phyloP scores from a whole-genome alignment of 2,329 filamentous ascomycete genomes.

The Colletotrichum destructivum region DNA sequence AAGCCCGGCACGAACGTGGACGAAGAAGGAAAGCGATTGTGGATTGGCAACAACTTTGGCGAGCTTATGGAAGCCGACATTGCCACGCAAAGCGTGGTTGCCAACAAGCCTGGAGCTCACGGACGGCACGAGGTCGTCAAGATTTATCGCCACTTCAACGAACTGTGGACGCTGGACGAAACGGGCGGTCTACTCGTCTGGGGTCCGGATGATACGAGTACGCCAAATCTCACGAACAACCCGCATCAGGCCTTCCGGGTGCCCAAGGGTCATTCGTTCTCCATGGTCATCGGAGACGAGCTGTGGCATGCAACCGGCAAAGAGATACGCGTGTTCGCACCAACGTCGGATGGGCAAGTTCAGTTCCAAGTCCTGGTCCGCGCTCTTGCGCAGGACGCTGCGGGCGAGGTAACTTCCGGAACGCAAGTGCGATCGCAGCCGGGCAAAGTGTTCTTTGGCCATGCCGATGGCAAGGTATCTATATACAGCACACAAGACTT shows the following conservation, averaged over 20 bases:
- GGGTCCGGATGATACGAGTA: constrained; percentile 80
- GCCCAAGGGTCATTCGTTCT: constrained; percentile 87
- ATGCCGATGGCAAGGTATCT: constrained; percentile 93
- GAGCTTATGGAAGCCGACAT: constrained; percentile 94
- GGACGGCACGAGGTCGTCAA: constrained; percentile 84
- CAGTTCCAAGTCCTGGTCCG: constrained; percentile 83
- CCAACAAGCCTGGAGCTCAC: constrained; percentile 80
- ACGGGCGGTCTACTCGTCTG: constrained; percentile 89
- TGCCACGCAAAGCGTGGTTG: constrained; percentile 77
- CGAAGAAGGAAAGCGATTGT: constrained; percentile 85
- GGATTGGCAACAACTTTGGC: constrained; percentile 91
- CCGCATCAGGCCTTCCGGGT: constrained; percentile 83
- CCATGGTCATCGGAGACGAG: constrained; percentile 86
- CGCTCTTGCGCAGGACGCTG: constrained; percentile 78
- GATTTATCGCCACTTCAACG: constrained; percentile 88
- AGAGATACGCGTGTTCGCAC: constrained; percentile 87
- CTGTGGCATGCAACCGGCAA: constrained; percentile 92
- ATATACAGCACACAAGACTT: constrained; percentile 89
- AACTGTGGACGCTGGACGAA: constrained; percentile 96
- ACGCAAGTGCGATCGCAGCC: constrained; percentile 81
- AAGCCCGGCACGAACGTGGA: constrained; percentile 84
- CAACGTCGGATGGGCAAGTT: constrained; percentile 75
- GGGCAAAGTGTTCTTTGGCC: constrained; percentile 89
- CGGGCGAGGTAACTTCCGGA: constrained; percentile 90
- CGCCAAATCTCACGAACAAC: constrained; percentile 81